phyloP scores from a whole-genome alignment of 345 rosid species.

The Melaleuca quinquenervia region DNA sequence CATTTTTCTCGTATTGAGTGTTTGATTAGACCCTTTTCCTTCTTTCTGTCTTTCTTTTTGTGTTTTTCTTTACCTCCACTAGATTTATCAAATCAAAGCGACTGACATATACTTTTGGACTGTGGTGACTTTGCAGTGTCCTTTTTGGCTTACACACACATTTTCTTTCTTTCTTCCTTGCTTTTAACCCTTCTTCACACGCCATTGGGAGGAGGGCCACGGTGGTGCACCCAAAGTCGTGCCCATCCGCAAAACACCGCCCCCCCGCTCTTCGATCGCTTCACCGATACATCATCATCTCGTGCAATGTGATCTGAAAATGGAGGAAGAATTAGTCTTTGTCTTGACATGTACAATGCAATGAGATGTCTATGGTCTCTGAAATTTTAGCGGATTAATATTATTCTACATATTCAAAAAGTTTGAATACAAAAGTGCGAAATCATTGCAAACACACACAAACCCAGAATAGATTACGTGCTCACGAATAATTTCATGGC shows the following conservation, averaged over 20 bases:
- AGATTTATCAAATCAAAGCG: neutral
- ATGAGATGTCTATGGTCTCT: neutral
- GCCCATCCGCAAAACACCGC: neutral
- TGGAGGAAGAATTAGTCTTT: neutral
- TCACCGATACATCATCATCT: neutral
- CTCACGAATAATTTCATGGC: neutral
- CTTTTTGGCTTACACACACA: neutral
- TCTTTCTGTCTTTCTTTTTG: neutral
- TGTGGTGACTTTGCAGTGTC: neutral
- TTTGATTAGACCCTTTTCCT: neutral
- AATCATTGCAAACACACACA: neutral
- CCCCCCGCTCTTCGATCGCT: neutral
- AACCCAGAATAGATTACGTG: neutral
- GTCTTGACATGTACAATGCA: neutral
- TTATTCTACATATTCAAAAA: neutral
- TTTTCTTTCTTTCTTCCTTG: neutral
- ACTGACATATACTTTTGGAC: neutral
- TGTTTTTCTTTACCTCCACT: neutral
- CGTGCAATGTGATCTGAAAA: neutral
- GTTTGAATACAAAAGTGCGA: neutral
- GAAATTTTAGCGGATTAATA: neutral
- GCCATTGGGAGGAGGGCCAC: neutral
- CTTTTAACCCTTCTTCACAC: neutral
- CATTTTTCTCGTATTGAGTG: neutral
- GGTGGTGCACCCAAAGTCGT: neutral